phyloP scores from a whole-genome alignment of 2,329 filamentous ascomycete species.

The Colletotrichum truncatum region DNA sequence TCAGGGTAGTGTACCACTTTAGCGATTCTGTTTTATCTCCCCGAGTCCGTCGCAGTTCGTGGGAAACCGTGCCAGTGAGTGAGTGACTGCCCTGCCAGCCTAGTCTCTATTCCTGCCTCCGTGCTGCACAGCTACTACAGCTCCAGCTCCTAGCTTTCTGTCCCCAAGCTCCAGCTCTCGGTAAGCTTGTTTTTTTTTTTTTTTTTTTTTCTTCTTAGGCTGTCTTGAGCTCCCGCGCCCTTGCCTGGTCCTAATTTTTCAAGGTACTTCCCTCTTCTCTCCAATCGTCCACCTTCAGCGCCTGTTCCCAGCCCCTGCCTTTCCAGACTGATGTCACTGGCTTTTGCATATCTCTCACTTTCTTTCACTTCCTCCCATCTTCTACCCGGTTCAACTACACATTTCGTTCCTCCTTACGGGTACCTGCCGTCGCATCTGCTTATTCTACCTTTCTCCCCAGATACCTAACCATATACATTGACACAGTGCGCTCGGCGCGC shows the following conservation, averaged over 20 bases:
- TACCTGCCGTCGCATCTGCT: background rate
- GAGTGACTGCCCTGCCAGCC: background rate
- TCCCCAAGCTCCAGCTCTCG: slow-evolving; percentile 14
- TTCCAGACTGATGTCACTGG: slow-evolving; percentile 18
- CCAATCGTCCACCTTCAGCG: background rate
- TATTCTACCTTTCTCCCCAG: background rate
- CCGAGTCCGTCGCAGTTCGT: slow-evolving; percentile 1
- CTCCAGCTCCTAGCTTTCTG: slow-evolving; percentile 8
- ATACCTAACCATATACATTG: background rate
- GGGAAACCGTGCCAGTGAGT: slow-evolving; percentile 11
- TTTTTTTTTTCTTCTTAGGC: background rate
- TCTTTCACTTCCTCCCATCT: slow-evolving; percentile 3
- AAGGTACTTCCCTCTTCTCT: background rate
- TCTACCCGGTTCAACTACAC: background rate
- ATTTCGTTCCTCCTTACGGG: background rate
- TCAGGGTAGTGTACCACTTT: background rate
- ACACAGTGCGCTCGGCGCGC: slow-evolving; percentile 21
- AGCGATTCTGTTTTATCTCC: slow-evolving; percentile 9
- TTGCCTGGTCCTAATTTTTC: background rate
- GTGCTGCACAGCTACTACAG: background rate
- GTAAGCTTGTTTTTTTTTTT: background rate
- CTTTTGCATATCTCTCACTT: background rate
- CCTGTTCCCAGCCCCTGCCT: slow-evolving; percentile 15
- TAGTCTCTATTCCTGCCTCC: background rate
- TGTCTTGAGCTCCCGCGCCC: background rate